Conservation (phyloP, 139 green algal species). For the Choricystis sp. region DNA sequence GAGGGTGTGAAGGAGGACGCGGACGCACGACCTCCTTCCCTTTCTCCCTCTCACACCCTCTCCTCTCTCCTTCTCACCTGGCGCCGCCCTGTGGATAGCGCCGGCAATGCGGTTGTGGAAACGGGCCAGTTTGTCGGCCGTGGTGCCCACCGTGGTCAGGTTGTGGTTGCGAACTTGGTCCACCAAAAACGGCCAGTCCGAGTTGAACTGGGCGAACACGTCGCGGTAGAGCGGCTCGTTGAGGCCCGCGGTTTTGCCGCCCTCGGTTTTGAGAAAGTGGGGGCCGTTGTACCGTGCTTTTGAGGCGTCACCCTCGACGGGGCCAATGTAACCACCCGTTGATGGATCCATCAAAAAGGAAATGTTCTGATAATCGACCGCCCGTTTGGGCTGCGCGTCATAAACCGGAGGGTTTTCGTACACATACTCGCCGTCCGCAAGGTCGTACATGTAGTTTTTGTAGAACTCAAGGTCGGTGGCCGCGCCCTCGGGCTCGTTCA, state of each 20-base stretch:
- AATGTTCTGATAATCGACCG: not conserved
- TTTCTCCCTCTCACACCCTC: no score
- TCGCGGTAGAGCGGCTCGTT: not conserved
- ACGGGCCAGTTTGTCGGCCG: not conserved
- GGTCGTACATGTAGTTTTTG: not conserved
- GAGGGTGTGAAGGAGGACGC: no score
- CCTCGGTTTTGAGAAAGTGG: not conserved
- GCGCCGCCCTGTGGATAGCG: not conserved
- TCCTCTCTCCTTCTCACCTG: no score
- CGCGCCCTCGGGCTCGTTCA: not conserved
- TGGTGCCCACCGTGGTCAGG: not conserved
- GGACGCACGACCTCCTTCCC: no score
- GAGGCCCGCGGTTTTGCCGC: not conserved
- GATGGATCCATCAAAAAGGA: not conserved
- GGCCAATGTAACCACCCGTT: not conserved
- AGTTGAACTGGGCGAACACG: not conserved
- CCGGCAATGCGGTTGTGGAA: not conserved
- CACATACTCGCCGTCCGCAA: not conserved
- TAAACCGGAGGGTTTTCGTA: not conserved
- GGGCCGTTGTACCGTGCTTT: not conserved
- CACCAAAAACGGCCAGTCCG: not conserved
- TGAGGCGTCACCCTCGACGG: not conserved
- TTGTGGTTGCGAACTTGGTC: not conserved
- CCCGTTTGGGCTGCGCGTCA: not conserved
- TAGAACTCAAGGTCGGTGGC: not conserved